These are phyloP conservation scores for Lipomyces spencermartinsiae DNA, from an alignment of 805 yeast species.

Conservation along the genomic window DNA sequence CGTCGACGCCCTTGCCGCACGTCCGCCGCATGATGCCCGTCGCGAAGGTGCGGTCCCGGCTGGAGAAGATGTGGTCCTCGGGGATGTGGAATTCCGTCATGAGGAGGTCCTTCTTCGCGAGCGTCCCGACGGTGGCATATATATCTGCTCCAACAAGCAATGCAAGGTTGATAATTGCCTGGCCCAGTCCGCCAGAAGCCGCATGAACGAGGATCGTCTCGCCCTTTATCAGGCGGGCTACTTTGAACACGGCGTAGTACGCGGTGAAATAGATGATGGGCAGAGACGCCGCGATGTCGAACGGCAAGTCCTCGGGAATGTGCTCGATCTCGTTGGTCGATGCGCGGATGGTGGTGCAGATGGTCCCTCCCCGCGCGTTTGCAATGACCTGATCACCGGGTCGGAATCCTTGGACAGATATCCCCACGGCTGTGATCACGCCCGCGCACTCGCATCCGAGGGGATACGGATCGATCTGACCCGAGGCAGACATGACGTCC, in stretches of 20 bases:
- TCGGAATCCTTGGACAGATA: not conserved
- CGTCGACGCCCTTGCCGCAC: not conserved
- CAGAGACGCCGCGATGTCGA: not conserved
- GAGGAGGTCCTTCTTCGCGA: not conserved
- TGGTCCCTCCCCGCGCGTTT: not conserved
- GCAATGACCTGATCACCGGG: not conserved
- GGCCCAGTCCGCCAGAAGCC: not conserved
- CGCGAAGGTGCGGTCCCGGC: not conserved
- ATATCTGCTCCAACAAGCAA: not conserved
- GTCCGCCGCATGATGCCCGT: not conserved
- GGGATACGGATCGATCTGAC: not conserved
- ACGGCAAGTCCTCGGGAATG: not conserved
- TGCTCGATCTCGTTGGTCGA: constrained; percentile 1
- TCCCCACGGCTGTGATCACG: not conserved
- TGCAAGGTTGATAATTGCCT: not conserved
- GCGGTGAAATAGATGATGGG: not conserved
- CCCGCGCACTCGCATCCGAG: not conserved
- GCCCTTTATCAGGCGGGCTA: not conserved
- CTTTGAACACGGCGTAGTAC: not conserved
- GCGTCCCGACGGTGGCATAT: not conserved
- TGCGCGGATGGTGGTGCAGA: not conserved
- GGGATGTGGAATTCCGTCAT: not conserved
- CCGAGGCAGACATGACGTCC: constrained; percentile 1
- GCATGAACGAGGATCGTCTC: not conserved
- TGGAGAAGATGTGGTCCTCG: not conserved